These are phyloP conservation scores for Tolypocladium ophioglossoides DNA, from an alignment of 2,329 filamentous ascomycete genomes.

Conservation along the genomic window DNA sequence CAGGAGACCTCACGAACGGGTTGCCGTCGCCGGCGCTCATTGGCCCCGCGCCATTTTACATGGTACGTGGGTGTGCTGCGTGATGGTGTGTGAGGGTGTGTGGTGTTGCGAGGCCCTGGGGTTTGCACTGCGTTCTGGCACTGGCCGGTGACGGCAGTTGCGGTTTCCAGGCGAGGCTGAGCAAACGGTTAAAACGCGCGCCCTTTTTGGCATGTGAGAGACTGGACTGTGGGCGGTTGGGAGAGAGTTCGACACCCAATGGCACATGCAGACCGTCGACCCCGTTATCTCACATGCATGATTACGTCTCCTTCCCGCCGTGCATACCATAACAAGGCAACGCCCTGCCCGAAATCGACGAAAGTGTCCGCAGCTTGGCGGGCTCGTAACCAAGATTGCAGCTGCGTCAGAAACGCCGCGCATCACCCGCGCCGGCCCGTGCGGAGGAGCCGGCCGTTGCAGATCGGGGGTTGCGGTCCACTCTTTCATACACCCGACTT, in stretches of 20 bases:
- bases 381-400: too few relatives aligned
- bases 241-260: not conserved
- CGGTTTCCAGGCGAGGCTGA: not conserved
- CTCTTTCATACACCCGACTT: too few relatives aligned
- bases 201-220: not conserved
- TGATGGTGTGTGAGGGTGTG: not conserved
- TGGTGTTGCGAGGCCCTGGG: not conserved
- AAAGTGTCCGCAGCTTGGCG: too few relatives aligned
- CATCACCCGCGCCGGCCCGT: too few relatives aligned
- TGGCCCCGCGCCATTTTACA: not conserved
- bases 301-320: not conserved
- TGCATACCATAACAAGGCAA: not conserved
- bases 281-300: not conserved
- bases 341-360: too few relatives aligned
- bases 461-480: too few relatives aligned
- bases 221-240: not conserved
- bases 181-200: not conserved
- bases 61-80: not conserved
- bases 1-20: not conserved
- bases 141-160: not conserved
- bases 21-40: not conserved
- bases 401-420: too few relatives aligned
- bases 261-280: not conserved
- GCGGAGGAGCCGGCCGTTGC: too few relatives aligned
- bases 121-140: not conserved